Evolutionary conservation across 495 filamentous ascomycete genomes (phyloP).

Genomic region (Usnea hakonensis): DNA sequence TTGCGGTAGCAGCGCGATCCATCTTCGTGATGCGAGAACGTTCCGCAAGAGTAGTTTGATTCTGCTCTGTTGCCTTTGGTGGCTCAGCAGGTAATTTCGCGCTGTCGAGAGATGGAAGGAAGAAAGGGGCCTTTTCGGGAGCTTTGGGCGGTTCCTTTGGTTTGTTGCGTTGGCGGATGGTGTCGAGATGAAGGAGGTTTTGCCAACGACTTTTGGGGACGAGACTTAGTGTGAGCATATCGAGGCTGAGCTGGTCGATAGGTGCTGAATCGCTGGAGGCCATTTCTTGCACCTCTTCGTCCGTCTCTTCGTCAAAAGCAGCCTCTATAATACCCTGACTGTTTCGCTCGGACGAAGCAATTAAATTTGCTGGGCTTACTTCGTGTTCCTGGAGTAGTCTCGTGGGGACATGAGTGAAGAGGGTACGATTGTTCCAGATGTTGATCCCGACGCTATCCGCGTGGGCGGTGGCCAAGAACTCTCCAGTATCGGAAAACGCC

Average conservation of each 20-base stretch:
- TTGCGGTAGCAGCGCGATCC: conserved; percentile 28
- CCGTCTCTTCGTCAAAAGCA: conserved; percentile 51
- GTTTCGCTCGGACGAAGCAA: conserved; percentile 77
- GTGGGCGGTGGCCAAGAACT: conserved; percentile 84
- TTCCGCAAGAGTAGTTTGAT: conserved; percentile 37
- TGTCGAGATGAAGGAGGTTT: conserved; percentile 79
- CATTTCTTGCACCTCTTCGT: conserved; percentile 35
- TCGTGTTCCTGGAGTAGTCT: conserved; percentile 69
- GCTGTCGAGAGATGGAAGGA: conserved; percentile 61
- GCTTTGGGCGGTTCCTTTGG: conserved; percentile 84
- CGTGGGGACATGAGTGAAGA: conserved; percentile 82
- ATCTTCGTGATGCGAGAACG: conserved; percentile 48
- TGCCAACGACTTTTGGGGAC: conserved; percentile 91
- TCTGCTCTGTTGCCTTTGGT: conserved; percentile 11
- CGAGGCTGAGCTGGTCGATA: conserved; percentile 64
- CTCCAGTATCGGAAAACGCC: conserved; percentile 80
- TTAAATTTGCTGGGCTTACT: conserved; percentile 52
- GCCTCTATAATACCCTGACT: conserved; percentile 63
- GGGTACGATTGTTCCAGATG: conserved; percentile 86
- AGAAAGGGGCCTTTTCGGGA: conserved; percentile 94
- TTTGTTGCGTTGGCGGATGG: conserved; percentile 83
- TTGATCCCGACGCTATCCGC: conserved; percentile 79
- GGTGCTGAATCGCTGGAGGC: conserved; percentile 40
- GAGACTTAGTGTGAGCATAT: conserved; percentile 80
- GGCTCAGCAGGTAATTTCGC: conserved; percentile 2